phyloP scores from a whole-genome alignment of 305 asterid species.

The Fraxinus platypoda region DNA sequence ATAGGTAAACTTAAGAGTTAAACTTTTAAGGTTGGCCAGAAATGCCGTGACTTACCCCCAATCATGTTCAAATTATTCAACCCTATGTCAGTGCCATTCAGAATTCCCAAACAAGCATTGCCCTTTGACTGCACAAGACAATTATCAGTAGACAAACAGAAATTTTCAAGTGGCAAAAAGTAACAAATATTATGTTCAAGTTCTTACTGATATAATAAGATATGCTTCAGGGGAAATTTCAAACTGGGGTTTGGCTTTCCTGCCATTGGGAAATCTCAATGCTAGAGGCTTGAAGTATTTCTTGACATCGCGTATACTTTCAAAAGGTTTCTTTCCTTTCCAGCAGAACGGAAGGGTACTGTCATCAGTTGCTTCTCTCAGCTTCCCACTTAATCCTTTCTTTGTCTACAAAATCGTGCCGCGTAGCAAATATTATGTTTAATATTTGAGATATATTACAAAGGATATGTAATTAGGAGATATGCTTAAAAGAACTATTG shows the following conservation, averaged over 20 bases:
- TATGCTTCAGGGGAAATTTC: conserved; percentile 80
- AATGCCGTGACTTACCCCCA: conserved; percentile 62
- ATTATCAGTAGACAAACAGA: not conserved
- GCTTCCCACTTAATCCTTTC: conserved; percentile 63
- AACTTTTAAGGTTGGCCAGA: not conserved
- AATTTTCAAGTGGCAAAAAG: not conserved
- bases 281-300: conserved; percentile 81
- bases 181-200: not conserved
- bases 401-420: conserved; percentile 39
- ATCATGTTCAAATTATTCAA: conserved; percentile 65
- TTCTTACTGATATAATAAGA: conserved; percentile 79
- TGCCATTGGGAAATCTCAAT: conserved; percentile 62
- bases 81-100: conserved; percentile 87
- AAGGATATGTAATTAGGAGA: not conserved
- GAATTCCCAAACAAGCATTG: conserved; percentile 82
- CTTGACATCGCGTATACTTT: conserved; percentile 53
- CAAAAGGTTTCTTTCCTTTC: conserved; percentile 81
- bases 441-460: not conserved
- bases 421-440: not conserved
- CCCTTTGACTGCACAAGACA: conserved; percentile 61
- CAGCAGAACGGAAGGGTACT: conserved; percentile 83
- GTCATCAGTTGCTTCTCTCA: conserved; percentile 67
- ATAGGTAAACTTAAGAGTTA: not conserved
- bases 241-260: conserved; percentile 66
- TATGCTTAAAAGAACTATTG: not conserved